A percentile compares a stretch with the other conserved stretches of the same genome.
Conservation (phyloP, 2,329 filamentous ascomycete genomes). For the Cladosporium colombiae region DNA sequence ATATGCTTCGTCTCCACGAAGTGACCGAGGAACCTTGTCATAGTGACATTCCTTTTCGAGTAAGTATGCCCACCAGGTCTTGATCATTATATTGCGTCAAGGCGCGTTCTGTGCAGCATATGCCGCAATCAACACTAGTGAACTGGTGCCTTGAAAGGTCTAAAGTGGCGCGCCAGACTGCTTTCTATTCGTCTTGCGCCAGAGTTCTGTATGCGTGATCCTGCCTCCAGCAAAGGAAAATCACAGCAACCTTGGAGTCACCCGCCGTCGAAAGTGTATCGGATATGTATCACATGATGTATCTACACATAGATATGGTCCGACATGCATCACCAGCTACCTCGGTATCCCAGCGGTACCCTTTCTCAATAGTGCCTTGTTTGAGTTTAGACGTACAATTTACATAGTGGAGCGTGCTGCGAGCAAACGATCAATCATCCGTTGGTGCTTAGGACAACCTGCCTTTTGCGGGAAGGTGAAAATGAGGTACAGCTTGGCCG, state of each 20-base stretch:
- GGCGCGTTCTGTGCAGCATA: neutral
- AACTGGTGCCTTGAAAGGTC: neutral
- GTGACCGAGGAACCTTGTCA: too few relatives aligned
- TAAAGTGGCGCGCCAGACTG: neutral
- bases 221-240: neutral
- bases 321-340: neutral
- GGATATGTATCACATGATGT: neutral
- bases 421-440: neutral
- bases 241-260: neutral
- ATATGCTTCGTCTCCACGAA: too few relatives aligned
- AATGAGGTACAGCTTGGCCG: slow-evolving; percentile 6
- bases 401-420: neutral
- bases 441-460: slow-evolving; percentile 1
- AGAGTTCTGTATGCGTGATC: neutral
- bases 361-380: neutral
- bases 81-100: neutral
- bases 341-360: neutral
- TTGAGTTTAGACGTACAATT: neutral
- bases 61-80: too few relatives aligned
- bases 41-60: too few relatives aligned
- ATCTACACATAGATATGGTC: neutral
- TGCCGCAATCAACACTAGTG: neutral
- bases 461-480: slow-evolving; percentile 10
- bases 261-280: neutral
- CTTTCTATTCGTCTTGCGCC: neutral